Conservation (phyloP, 805 yeast genomes). For the Ascoidea asiatica region DNA sequence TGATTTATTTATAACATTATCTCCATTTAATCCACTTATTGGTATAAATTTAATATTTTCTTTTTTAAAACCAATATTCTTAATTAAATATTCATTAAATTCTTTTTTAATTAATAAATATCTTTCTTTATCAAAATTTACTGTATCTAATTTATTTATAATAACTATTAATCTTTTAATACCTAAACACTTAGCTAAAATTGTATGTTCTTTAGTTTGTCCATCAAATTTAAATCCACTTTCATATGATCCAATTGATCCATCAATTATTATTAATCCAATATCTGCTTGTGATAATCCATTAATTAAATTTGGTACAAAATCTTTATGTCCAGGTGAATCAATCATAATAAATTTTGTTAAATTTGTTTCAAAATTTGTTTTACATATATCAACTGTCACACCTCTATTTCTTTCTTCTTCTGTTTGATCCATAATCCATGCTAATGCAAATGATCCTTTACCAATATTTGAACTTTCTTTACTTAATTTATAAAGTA, state of each 20-base stretch:
- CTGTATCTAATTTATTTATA: conserved; percentile 59
- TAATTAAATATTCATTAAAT: conserved; percentile 35
- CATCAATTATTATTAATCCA: conserved; percentile 60
- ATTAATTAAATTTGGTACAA: conserved; percentile 76
- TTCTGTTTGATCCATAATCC: conserved; percentile 72
- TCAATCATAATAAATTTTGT: conserved; percentile 59
- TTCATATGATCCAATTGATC: conserved; percentile 55
- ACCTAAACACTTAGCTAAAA: conserved; percentile 55
- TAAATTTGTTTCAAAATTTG: conserved; percentile 42
- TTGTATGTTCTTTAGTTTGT: conserved; percentile 68
- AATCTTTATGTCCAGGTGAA: conserved; percentile 78
- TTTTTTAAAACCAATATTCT: conserved; percentile 33
- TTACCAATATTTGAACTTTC: conserved; percentile 61
- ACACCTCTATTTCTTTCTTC: conserved; percentile 72
- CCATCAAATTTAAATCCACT: conserved; percentile 55
- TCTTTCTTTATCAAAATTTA: conserved; percentile 39
- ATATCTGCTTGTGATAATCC: conserved; percentile 72
- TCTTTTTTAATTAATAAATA: conserved; percentile 36
- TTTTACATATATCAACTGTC: conserved; percentile 65
- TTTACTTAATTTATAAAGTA: conserved; percentile 45
- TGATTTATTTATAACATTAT: conserved; percentile 40
- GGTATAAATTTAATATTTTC: conserved; percentile 41
- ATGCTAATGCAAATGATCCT: conserved; percentile 70
- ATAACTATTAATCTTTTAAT: conserved; percentile 46
- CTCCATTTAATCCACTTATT: conserved; percentile 56